Conservation (phyloP, 1,284 basidiomycete species). For the Omphalotus olearius region DNA sequence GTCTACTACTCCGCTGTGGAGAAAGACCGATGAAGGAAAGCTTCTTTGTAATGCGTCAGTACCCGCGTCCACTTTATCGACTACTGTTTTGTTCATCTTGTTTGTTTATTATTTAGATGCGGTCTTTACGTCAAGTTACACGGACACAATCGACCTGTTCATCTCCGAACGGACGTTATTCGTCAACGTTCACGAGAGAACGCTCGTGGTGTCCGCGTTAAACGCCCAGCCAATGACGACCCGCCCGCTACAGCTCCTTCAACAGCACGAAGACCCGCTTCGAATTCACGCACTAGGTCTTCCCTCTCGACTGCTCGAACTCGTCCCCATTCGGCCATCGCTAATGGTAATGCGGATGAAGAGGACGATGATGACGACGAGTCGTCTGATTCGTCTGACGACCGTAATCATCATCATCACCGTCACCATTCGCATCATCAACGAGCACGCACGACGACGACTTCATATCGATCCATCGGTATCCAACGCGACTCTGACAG, state of each 20-base stretch:
- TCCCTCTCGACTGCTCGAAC: not conserved
- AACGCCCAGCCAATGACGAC: conserved; percentile 2
- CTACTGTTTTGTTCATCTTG: too few relatives aligned
- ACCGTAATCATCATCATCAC: not conserved
- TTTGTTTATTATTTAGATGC: conserved; percentile 3
- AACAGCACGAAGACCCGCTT: not conserved
- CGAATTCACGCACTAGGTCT: conserved; percentile 5
- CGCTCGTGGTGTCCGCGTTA: conserved; percentile 6
- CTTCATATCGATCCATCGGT: conserved; percentile 11
- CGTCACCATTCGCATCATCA: too few relatives aligned
- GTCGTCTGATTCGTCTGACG: conserved; percentile 1
- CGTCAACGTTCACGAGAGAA: conserved; percentile 10
- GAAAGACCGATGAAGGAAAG: conserved; percentile 13
- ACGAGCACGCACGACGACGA: not conserved
- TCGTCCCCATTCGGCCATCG: conserved; percentile 6
- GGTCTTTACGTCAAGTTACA: conserved; percentile 13
- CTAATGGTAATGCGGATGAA: not conserved
- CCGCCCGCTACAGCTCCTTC: not conserved
- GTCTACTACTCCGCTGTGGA: conserved; percentile 11
- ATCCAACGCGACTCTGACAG: conserved; percentile 9
- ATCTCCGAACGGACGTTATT: conserved; percentile 10
- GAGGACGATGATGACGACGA: conserved; percentile 8
- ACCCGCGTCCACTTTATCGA: not conserved
- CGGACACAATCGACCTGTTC: conserved; percentile 10
- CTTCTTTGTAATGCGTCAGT: conserved; percentile 13